Base-by-base conservation (phyloP, 495 filamentous ascomycete species). In the Daldinia grandis region DNA sequence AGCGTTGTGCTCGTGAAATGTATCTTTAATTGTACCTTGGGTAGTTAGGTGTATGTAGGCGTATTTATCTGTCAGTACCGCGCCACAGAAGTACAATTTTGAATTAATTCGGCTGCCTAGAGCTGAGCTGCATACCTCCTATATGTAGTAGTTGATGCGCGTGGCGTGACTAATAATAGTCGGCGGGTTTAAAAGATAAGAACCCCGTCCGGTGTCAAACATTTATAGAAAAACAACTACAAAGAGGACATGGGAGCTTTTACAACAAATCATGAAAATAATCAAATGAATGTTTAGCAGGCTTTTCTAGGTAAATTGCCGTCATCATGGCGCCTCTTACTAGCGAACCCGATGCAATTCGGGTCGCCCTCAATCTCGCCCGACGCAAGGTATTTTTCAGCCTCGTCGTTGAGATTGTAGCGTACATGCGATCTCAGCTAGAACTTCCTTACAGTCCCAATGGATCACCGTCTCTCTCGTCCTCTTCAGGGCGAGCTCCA, bases 301-400 rank as follows among this genome's bases (percentile, higher is more conserved):
- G 27, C 3, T 15, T 30, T 12, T 30, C 49, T 53, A 30, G 12
- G 25, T 28, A 53, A 50, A 53, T 53, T 30, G 49, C 58, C 24
- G 24, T 47, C 40, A 44, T 38, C 17, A 84, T 84, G 82, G 81
- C 82, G 50, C 82, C 81, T 38, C 77, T 82, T 25, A 80, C 76
- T 30, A 78, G 33, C 31, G 82, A 84, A 37, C 82, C 82, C 15
- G 76, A 81, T 53, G 81, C 81, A 33, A 54, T 84, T 27, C 79
- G 81, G n/a, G 67, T 82, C 7, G 77, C 80, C 8, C 71, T 85
- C n/a, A 80, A 82, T 55, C 76, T 73, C 55, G 75, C 79, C 25
- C 76, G 76, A 31, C 81, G 82, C 66, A 79, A 76, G 61, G 80
- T 75, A 3, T 77, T 82, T 19, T 81, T 82, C 66, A 70, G 57